Conservation (phyloP, 2,329 filamentous ascomycete genomes). For the Cadophora sp. region DNA sequence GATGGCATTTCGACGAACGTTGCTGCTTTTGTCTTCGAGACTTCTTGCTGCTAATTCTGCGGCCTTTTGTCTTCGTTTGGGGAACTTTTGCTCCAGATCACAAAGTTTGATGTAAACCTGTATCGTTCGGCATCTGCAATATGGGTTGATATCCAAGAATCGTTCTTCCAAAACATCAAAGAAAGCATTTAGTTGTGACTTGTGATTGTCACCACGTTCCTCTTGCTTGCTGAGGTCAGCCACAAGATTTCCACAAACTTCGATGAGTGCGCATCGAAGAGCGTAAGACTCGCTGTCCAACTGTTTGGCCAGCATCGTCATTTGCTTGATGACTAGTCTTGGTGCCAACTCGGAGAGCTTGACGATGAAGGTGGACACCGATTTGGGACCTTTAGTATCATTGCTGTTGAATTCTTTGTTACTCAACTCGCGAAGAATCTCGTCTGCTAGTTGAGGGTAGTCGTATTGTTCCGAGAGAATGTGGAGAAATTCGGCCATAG, state of each 20-base stretch:
- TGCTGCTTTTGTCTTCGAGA: slow-evolving; percentile 97
- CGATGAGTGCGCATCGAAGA: slow-evolving; percentile 89
- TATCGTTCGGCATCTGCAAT: slow-evolving; percentile 88
- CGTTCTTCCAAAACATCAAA: slow-evolving; percentile 96
- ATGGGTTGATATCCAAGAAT: slow-evolving; percentile 95
- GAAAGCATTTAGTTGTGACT: slow-evolving; percentile 94
- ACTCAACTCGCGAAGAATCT: slow-evolving; percentile 90
- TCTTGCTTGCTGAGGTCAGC: slow-evolving; percentile 88
- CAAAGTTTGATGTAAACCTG: slow-evolving; percentile 94
- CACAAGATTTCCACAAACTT: slow-evolving; percentile 96
- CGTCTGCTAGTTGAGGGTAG: slow-evolving; percentile 92
- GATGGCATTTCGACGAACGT: slow-evolving; percentile 93
- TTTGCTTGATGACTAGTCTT: slow-evolving; percentile 93
- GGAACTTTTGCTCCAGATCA: slow-evolving; percentile 94
- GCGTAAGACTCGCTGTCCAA: slow-evolving; percentile 98
- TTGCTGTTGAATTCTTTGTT: slow-evolving; percentile 99
- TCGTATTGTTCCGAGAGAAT: slow-evolving; percentile 98
- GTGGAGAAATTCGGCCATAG: slow-evolving; percentile 97
- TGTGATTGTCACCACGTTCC: slow-evolving; percentile 90
- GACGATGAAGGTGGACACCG: slow-evolving; percentile 90
- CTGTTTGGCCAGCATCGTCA: slow-evolving; percentile 93
- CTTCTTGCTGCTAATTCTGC: slow-evolving; percentile 88
- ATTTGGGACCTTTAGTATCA: slow-evolving; percentile 94
- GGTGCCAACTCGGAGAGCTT: slow-evolving; percentile 93
- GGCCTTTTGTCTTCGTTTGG: slow-evolving; percentile 86